Percentiles rank a stretch among this genome's conserved stretches.
Conservation (phyloP, 768 basidiomycete species). For the Lactarius indigo region DNA sequence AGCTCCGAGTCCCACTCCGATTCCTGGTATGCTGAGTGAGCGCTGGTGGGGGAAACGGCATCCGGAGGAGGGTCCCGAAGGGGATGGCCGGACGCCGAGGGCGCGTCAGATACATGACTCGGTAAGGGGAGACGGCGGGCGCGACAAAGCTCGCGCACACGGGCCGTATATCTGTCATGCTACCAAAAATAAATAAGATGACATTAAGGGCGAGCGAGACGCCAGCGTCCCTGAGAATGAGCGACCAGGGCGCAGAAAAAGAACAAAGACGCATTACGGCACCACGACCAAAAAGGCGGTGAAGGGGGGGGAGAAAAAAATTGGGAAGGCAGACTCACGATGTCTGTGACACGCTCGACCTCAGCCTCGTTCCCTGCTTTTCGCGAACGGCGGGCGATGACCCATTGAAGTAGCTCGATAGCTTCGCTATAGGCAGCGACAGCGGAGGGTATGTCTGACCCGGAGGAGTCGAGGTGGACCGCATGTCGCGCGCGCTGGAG, state of each 20-base stretch:
- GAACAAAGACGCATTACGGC: background rate
- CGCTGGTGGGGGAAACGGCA: background rate
- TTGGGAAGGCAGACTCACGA: constrained; percentile 7
- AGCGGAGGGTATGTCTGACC: background rate
- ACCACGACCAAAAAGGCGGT: background rate
- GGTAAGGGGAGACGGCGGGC: background rate
- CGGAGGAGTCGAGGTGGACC: constrained; percentile 3
- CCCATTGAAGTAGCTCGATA: constrained; percentile 42
- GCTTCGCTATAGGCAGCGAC: constrained; percentile 11
- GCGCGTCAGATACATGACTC: background rate
- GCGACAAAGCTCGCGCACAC: constrained; percentile 14
- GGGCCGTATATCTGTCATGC: constrained; percentile 9
- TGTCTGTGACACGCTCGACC: constrained; percentile 9
- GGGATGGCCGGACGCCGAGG: background rate
- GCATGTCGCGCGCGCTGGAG: constrained; percentile 12
- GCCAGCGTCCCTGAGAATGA: background rate
- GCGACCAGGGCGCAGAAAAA: background rate
- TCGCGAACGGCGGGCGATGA: constrained; percentile 21
- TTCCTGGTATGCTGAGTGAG: background rate
- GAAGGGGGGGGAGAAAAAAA: background rate
- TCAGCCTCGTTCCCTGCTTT: background rate
- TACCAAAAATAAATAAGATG: background rate
- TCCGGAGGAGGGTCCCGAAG: background rate
- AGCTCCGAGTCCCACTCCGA: background rate
- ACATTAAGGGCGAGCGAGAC: background rate